Evolutionary conservation across 1,284 basidiomycete species (phyloP), one percentile per base, ranked within the genome.

Genomic region (Calocybe gambosa): DNA sequence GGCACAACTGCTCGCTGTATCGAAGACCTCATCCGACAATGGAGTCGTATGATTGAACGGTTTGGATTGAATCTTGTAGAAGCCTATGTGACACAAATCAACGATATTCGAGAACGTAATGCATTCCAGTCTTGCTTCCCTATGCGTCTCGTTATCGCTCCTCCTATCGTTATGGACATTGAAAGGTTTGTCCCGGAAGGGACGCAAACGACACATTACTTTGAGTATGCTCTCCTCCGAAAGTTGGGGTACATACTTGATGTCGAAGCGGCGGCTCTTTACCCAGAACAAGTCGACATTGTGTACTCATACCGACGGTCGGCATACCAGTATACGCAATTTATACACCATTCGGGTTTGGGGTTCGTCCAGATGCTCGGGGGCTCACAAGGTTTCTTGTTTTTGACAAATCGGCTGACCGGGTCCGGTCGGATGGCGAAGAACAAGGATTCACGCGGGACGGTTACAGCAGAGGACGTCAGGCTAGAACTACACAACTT

Each of bases 1-100:
- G 93, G 93, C 7, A 91, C 93, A 0, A 94, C 93, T 0, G 90
- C 93, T n/a, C 82, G 90, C n/a, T 86, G 88, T 53, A 89, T 99
- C 49, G 95, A 99, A 54, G 93, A 96, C 56, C 75, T 87, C 31
- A 75, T 98, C 8, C 82, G 88, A 34, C 77, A 80, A 43, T 96
- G 93, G 89, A 83, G 82, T 40, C 77, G 89, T 26, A 78, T 81
- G 1, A 89, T 96, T 28, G 93, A 97, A 56, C 78, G 86, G 39
- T 94, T 94, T 55, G 95, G 95, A 1, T 73, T 99, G 46, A 90
- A 85, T 56, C 79, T 98, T 7, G 89, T 98, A 39, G 95, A 98
- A 62, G 89, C 89, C 0, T 93, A 91, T 50, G 90, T 94, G 20
- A 82, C 83, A 34, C 89, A 93, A 61, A 91, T 91, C 60, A 78